These are phyloP conservation scores for Aspergillus diversus DNA, from an alignment of 495 filamentous ascomycete genomes.

Conservation along the genomic window DNA sequence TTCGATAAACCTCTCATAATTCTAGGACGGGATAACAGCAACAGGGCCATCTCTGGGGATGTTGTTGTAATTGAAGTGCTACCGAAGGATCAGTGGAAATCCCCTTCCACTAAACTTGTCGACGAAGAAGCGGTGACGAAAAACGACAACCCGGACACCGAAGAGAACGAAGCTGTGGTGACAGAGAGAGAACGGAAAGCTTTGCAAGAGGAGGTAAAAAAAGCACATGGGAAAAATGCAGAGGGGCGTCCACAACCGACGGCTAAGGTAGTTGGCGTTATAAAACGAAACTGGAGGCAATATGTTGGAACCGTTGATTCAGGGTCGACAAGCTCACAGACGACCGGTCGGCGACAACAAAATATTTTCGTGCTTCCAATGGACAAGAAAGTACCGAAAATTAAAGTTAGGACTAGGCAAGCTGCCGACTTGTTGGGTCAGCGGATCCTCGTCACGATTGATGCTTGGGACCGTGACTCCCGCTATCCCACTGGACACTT, in stretches of 20 bases:
- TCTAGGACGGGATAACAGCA: conserved; percentile 94
- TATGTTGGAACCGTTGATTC: conserved; percentile 95
- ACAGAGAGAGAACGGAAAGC: conserved; percentile 84
- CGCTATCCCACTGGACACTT: conserved; percentile 93
- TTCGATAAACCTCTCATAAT: conserved; percentile 89
- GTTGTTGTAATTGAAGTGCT: conserved; percentile 89
- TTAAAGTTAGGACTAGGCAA: conserved; percentile 87
- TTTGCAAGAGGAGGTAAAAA: conserved; percentile 87
- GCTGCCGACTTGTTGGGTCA: conserved; percentile 85
- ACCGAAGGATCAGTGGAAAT: conserved; percentile 95
- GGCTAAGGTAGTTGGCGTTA: conserved; percentile 86
- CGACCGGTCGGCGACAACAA: conserved; percentile 79
- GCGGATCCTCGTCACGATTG: conserved; percentile 91
- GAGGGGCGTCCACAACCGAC: conserved; percentile 89
- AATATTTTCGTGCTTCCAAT: conserved; percentile 93
- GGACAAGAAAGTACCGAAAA: conserved; percentile 97
- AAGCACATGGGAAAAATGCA: conserved; percentile 73
- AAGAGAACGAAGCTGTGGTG: conserved; percentile 74
- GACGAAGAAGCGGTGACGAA: conserved; percentile 92
- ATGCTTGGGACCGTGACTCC: conserved; percentile 91
- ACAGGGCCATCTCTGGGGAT: conserved; percentile 89
- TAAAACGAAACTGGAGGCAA: conserved; percentile 96
- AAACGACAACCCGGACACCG: conserved; percentile 87
- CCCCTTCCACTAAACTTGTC: conserved; percentile 89
- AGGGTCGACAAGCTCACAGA: conserved; percentile 73